phyloP scores from a whole-genome alignment of 257 asterid species.

The Apocynum venetum region DNA sequence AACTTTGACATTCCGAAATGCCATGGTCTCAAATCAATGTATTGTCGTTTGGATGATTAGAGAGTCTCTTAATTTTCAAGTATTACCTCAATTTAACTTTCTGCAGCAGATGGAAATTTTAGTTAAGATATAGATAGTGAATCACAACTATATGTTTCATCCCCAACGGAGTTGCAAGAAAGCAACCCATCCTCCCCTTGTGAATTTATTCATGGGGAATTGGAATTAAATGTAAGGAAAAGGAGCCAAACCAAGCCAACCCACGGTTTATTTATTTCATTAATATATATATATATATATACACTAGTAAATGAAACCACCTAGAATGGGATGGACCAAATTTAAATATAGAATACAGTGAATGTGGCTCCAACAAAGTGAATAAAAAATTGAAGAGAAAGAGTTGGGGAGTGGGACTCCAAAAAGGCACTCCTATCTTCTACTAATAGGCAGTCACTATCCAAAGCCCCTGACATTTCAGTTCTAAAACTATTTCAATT shows the following conservation, averaged over 20 bases:
- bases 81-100: background rate
- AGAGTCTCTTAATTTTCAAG: background rate
- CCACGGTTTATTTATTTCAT: no score
- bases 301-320: no score
- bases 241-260: no score
- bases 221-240: no score
- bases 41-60: background rate
- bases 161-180: no score
- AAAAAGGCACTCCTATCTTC: slow-evolving; percentile 1
- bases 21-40: background rate
- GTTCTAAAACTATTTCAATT: background rate
- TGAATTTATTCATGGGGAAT: no score
- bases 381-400: background rate
- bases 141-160: background rate
- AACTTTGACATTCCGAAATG: background rate
- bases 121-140: background rate
- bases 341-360: background rate
- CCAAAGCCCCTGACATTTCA: slow-evolving; percentile 11
- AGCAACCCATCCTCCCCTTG: no score
- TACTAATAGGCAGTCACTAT: background rate
- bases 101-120: background rate
- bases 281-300: no score
- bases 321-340: no score
- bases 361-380: background rate
- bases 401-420: background rate